Percentiles rank a stretch among this genome's conserved stretches.
phyloP scores from a whole-genome alignment of 441 rosid species.

The Geranium incanum region DNA sequence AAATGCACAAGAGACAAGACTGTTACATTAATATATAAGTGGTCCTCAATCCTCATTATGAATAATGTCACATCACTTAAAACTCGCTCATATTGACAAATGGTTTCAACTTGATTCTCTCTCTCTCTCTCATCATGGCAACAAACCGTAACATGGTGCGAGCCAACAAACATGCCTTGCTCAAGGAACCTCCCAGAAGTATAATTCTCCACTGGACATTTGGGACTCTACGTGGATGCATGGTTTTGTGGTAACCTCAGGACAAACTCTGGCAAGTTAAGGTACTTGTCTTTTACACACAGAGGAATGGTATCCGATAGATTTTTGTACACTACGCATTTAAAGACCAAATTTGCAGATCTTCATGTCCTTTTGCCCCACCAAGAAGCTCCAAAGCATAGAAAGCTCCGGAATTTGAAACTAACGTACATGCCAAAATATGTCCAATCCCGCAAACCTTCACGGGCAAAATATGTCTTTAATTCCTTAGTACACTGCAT shows the following conservation, averaged over 20 bases:
- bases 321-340: not conserved
- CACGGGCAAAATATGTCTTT: not conserved
- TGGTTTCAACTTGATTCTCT: not conserved
- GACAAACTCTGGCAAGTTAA: not conserved
- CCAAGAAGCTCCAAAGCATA: too few species aligned
- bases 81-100: not conserved
- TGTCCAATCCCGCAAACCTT: not conserved
- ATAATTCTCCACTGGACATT: conserved; percentile 17
- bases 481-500: too few species aligned
- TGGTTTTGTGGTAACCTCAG: not conserved
- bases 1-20: not conserved
- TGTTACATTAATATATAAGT: not conserved
- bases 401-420: too few species aligned
- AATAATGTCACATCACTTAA: not conserved
- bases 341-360: not conserved
- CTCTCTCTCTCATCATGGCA: not conserved
- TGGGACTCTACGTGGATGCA: conserved; percentile 28
- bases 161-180: not conserved
- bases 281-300: not conserved
- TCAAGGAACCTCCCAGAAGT: not conserved
- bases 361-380: too few species aligned
- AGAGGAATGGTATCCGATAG: not conserved
- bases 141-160: not conserved
- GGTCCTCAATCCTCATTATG: not conserved
- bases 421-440: too few species aligned